Evolutionary conservation across 257 asterid species (phyloP).

Genomic region (Scutellaria barbata): DNA sequence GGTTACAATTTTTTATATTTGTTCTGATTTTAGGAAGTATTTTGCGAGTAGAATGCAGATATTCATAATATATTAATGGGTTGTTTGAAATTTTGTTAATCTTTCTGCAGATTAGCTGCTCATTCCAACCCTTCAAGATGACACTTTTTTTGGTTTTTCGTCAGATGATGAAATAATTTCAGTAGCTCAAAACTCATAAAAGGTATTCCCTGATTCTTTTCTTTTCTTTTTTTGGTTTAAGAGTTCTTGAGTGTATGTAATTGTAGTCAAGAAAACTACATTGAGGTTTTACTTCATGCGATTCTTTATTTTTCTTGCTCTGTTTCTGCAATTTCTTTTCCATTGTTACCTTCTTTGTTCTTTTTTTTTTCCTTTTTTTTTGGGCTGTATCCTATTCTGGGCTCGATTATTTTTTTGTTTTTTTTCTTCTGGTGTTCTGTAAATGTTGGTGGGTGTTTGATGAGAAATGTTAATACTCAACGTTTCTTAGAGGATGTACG

Average conservation of each 20-base stretch:
- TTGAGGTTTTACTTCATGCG: constrained; percentile 17
- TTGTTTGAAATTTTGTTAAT: background rate
- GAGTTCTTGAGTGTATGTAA: constrained; percentile 21
- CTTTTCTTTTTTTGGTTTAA: background rate
- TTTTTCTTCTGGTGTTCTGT: no score
- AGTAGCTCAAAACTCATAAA: constrained; percentile 22
- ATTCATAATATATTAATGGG: background rate
- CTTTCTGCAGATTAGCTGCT: constrained; percentile 33
- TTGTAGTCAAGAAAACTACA: constrained; percentile 5
- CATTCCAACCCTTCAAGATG: constrained; percentile 10
- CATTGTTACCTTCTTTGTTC: background rate
- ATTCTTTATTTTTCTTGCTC: constrained; percentile 2
- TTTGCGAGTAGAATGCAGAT: constrained; percentile 16
- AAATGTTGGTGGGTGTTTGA: background rate
- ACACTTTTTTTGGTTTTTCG: background rate
- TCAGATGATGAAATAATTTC: background rate
- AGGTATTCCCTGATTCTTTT: constrained; percentile 15
- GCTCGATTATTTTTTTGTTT: background rate
- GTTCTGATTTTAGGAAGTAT: background rate
- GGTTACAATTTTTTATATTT: constrained; percentile 11
- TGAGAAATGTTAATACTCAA: background rate
- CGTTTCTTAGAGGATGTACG: background rate
- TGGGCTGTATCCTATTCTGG: background rate
- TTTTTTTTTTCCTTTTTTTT: background rate
- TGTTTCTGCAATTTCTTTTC: constrained; percentile 27